Conservation (phyloP, 176 grass and related monocot genomes). For the Phoenix dactylifera region DNA sequence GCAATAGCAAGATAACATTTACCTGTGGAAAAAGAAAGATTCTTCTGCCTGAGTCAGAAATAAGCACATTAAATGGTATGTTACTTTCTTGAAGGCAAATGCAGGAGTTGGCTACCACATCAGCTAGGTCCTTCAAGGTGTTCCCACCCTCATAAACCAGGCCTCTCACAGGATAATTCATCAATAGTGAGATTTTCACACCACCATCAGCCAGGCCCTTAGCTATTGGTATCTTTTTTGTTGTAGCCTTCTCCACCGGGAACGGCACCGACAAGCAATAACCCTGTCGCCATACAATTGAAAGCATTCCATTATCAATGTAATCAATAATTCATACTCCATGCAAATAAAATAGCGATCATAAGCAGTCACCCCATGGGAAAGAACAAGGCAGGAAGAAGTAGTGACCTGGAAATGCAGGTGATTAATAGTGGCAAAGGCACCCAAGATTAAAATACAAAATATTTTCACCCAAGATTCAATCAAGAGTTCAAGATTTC, state of each 20-base stretch:
- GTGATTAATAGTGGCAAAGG: slow-evolving; percentile 95
- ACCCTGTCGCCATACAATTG: slow-evolving; percentile 32
- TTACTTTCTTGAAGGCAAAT: slow-evolving; percentile 90
- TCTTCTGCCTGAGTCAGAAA: slow-evolving; percentile 60
- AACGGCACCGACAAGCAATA: slow-evolving; percentile 79
- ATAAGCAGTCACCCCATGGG: no score
- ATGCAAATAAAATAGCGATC: no score
- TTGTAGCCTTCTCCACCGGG: slow-evolving; percentile 83
- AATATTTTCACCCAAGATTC: no score
- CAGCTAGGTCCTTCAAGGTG: slow-evolving; percentile 49
- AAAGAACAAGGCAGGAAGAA: neutral
- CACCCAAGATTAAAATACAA: no score
- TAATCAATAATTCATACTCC: no score
- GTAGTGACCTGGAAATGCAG: slow-evolving; percentile 82
- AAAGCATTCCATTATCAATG: slow-evolving; percentile 1
- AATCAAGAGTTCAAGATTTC: no score
- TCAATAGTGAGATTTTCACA: slow-evolving; percentile 65
- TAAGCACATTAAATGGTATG: slow-evolving; percentile 86
- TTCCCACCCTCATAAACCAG: slow-evolving; percentile 76
- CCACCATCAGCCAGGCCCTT: slow-evolving; percentile 34
- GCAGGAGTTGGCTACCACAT: slow-evolving; percentile 69
- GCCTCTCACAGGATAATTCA: slow-evolving; percentile 88
- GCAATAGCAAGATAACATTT: slow-evolving; percentile 11
- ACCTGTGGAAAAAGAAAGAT: slow-evolving; percentile 89
- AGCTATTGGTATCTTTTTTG: slow-evolving; percentile 46